phyloP scores from a whole-genome alignment of 257 asterid genomes.

The Craterostigma plantagineum region DNA sequence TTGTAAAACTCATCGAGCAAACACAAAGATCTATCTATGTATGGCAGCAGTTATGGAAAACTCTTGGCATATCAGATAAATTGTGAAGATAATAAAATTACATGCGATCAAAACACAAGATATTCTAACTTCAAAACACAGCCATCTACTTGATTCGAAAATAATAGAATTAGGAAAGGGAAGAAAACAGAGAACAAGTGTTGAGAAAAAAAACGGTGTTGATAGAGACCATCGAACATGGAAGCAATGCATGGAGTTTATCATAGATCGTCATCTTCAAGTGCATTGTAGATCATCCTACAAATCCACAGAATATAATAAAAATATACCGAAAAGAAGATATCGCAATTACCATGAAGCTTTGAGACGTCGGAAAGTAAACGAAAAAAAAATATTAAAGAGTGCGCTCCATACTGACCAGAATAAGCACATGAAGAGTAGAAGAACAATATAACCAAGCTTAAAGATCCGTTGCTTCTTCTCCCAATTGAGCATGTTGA shows the following conservation, averaged over 20 bases:
- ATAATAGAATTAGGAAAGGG: no score
- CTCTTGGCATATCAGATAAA: no score
- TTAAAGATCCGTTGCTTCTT: conserved; percentile 72
- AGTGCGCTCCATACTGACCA: conserved; percentile 38
- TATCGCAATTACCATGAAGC: no score
- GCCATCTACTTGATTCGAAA: no score
- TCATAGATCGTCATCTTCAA: conserved; percentile 52
- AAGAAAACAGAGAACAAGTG: no score
- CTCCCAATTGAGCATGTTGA: conserved; percentile 70
- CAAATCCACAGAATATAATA: background rate
- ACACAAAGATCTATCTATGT: no score
- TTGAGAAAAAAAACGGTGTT: no score
- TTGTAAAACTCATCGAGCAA: conserved; percentile 67
- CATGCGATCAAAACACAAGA: no score
- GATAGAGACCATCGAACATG: no score
- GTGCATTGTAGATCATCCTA: conserved; percentile 75
- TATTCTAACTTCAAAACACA: conserved; percentile 2
- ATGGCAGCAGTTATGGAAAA: no score
- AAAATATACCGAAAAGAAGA: background rate
- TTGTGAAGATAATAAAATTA: conserved; percentile 6
- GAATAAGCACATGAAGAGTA: conserved; percentile 60
- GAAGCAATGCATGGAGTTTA: no score
- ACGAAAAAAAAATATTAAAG: background rate
- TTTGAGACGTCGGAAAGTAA: no score
- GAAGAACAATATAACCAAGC: conserved; percentile 49